These are phyloP conservation scores for Trichocomaceae sp. DNA, from an alignment of 2,329 filamentous ascomycete species.

Conservation along the genomic window DNA sequence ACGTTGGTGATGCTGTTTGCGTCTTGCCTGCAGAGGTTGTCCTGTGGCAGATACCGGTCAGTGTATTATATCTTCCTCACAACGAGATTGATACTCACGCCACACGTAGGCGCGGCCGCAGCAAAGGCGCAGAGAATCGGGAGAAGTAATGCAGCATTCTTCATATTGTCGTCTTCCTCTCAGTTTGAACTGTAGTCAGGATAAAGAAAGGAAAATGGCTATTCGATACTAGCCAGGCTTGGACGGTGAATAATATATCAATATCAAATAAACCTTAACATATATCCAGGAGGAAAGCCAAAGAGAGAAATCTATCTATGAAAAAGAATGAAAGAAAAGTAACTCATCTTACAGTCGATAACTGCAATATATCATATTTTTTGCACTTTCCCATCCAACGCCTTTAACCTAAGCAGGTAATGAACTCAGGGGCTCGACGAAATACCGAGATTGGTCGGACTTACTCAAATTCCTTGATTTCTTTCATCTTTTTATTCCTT, in stretches of 20 bases:
- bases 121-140: conserved; percentile 2
- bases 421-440: not conserved
- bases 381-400: not conserved
- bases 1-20: not conserved
- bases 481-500: not conserved
- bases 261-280: too few species aligned
- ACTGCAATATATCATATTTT: not conserved
- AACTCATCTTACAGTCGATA: not conserved
- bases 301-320: not conserved
- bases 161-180: not conserved
- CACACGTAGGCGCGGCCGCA: not conserved
- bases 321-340: not conserved
- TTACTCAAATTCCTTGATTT: not conserved
- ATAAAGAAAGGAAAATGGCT: not conserved
- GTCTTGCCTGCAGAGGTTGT: not conserved
- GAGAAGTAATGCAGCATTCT: not conserved
- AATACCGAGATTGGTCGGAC: not conserved
- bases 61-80: not conserved
- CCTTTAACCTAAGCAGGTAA: too few species aligned
- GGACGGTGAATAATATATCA: not conserved
- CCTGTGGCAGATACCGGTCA: not conserved
- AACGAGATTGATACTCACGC: not conserved
- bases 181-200: not conserved
- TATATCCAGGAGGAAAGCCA: not conserved
- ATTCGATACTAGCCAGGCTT: conserved; percentile 8